These are phyloP conservation scores for Ogataea methanolica DNA, from an alignment of 805 yeast species.

Conservation along the genomic window DNA sequence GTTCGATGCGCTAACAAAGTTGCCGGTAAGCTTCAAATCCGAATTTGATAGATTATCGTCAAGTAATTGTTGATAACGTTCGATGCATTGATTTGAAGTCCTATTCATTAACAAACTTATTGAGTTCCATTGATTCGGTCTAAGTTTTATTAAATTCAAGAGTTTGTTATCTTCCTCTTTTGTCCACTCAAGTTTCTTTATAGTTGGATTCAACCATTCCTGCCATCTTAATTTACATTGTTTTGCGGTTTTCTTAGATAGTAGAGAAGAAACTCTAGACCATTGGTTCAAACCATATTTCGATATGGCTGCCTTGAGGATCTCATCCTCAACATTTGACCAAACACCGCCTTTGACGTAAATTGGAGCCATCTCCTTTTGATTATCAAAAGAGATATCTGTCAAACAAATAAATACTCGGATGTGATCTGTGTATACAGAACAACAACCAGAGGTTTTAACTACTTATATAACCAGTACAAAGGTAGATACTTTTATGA, in stretches of 20 bases:
- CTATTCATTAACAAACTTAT: slow-evolving; percentile 79
- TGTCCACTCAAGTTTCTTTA: slow-evolving; percentile 65
- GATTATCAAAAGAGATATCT: not conserved
- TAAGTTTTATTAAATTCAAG: slow-evolving; percentile 55
- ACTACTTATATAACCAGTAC: too few species aligned
- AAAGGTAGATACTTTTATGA: too few species aligned
- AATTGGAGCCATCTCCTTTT: slow-evolving; percentile 44
- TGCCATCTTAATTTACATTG: slow-evolving; percentile 93
- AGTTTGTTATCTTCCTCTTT: slow-evolving; percentile 72
- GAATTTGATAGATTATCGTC: slow-evolving; percentile 40
- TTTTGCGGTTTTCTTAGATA: slow-evolving; percentile 80
- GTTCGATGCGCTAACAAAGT: slow-evolving; percentile 2
- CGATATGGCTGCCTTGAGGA: slow-evolving; percentile 83
- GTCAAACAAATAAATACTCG: not conserved
- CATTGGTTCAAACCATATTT: slow-evolving; percentile 94
- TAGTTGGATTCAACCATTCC: slow-evolving; percentile 77
- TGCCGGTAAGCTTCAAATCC: slow-evolving; percentile 22
- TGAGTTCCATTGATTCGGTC: slow-evolving; percentile 95
- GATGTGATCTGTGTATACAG: too few species aligned
- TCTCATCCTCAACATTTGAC: slow-evolving; percentile 84
- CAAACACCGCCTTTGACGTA: slow-evolving; percentile 87
- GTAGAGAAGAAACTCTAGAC: slow-evolving; percentile 84
- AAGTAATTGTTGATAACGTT: slow-evolving; percentile 71
- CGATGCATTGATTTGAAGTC: slow-evolving; percentile 83
- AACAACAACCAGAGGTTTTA: too few species aligned